Base-by-base conservation (phyloP, 352 stramenopile genomes). In the Pythium folliculosum region DNA sequence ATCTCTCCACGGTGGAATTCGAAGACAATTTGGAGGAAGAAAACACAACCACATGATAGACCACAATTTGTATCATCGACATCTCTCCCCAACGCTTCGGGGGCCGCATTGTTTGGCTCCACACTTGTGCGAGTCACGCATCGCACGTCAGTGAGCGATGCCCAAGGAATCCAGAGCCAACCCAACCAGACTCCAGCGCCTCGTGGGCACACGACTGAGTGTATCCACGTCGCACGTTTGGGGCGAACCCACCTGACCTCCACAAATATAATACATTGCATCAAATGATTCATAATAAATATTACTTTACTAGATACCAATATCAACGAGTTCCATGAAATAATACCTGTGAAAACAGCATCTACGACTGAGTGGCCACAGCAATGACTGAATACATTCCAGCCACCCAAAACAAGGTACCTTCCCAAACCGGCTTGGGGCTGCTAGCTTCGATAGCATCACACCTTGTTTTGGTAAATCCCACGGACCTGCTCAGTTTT, bases 81-180 rank as follows among this genome's bases (percentile, higher is more conserved):
- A 47, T 47, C 40, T 47, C 40, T 47, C 40, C 35, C 10, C 40
- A 6, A n/a, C 14, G 2, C 1, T 6, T 16, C 4, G n/a, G 4
- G 40, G n/a, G n/a, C 14, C 9, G 17, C 12, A n/a, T n/a, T n/a
- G 40, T 19, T 47, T 47, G 43, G 57, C 25, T 63, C 47, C 44
- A 55, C 13, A 19, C 27, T 17, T 25, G 9, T 17, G 44, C 57
- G 57, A 54, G 57, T 63, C 57, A 53, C 43, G 21, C 57, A 19
- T 63, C 43, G 57, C 57, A 63, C 57, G 57, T 16, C 44, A 63
- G 57, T 7, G 57, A 6, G 56, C 16, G 57, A 55, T 56, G 44
- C 30, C 17, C 40, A 17, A 63, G 17, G 57, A 63, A 63, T 55
- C 43, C 43, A 63, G 17, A 30, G 49, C 30, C 51, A 57, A 57